Conservation (phyloP, 495 filamentous ascomycete genomes). For the Neohortaea acidophila region DNA sequence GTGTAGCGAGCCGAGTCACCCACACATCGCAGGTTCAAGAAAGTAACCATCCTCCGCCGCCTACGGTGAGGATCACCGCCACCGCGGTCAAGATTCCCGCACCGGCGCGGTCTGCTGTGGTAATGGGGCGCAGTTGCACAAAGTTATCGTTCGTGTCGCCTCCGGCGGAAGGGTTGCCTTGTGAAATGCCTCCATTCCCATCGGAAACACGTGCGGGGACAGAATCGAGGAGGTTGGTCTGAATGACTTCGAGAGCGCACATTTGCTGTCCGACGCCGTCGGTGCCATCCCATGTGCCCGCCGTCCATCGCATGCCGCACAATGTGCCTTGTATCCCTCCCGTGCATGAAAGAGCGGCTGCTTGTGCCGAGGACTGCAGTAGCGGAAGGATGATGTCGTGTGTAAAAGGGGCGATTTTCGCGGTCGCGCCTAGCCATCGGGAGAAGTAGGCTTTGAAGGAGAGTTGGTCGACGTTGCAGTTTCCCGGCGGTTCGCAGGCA, state of each 20-base stretch:
- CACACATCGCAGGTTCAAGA: neutral
- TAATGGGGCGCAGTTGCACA: conserved; percentile 15
- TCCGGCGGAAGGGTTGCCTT: conserved; percentile 26
- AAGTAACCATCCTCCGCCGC: conserved; percentile 3
- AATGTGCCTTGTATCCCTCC: conserved; percentile 32
- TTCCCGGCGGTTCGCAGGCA: conserved; percentile 48
- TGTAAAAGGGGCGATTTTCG: conserved; percentile 52
- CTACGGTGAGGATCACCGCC: conserved; percentile 21
- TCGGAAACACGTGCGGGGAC: conserved; percentile 26
- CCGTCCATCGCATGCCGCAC: conserved; percentile 38
- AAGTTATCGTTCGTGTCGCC: conserved; percentile 3
- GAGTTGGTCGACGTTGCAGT: conserved; percentile 56
- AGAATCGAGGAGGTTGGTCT: conserved; percentile 35
- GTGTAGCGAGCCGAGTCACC: neutral
- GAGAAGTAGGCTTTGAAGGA: conserved; percentile 64
- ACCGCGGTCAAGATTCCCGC: conserved; percentile 27
- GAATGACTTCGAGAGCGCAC: conserved; percentile 41
- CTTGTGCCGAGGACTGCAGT: conserved; percentile 39
- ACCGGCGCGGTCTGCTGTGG: conserved; percentile 28
- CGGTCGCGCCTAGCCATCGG: conserved; percentile 51
- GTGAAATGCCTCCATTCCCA: conserved; percentile 23
- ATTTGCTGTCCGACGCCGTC: conserved; percentile 43
- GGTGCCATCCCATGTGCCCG: conserved; percentile 31
- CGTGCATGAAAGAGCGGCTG: conserved; percentile 47
- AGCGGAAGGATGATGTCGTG: conserved; percentile 39